phyloP scores from a whole-genome alignment of 345 rosid species.

The Aurinia saxatilis region DNA sequence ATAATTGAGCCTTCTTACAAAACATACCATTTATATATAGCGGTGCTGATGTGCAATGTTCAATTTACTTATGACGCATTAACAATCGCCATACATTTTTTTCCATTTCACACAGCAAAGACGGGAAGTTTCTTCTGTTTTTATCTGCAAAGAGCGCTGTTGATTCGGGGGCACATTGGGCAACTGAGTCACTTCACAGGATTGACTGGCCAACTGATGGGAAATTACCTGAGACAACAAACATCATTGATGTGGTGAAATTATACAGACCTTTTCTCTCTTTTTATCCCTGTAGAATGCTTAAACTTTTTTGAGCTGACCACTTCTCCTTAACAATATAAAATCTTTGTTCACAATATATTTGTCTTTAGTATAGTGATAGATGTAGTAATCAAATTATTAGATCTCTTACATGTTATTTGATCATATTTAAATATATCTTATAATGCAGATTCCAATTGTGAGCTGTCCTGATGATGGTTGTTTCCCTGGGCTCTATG shows the following conservation, averaged over 20 bases:
- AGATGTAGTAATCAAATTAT: background rate
- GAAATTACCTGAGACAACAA: conserved; percentile 30
- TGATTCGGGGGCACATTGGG: conserved; percentile 67
- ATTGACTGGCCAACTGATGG: conserved; percentile 69
- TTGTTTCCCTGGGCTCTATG: conserved; percentile 86
- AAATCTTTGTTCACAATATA: background rate
- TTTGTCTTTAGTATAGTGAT: background rate
- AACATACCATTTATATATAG: background rate
- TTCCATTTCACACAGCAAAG: conserved; percentile 50
- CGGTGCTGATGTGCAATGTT: background rate
- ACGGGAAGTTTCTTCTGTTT: conserved; percentile 72
- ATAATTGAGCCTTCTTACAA: background rate
- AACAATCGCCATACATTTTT: background rate
- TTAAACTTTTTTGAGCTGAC: background rate
- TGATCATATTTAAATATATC: background rate
- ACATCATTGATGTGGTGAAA: conserved; percentile 69
- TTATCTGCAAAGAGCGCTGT: conserved; percentile 66
- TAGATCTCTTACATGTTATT: background rate
- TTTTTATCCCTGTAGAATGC: background rate
- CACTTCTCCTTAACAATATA: background rate
- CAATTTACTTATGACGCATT: background rate
- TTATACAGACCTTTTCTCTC: background rate
- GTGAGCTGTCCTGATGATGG: conserved; percentile 63
- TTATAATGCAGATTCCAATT: conserved; percentile 58
- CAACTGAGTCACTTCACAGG: conserved; percentile 71